Percentiles rank a stretch among this genome's conserved stretches.
phyloP scores from a whole-genome alignment of 1,284 basidiomycete species.

The Caloboletus inedulis region DNA sequence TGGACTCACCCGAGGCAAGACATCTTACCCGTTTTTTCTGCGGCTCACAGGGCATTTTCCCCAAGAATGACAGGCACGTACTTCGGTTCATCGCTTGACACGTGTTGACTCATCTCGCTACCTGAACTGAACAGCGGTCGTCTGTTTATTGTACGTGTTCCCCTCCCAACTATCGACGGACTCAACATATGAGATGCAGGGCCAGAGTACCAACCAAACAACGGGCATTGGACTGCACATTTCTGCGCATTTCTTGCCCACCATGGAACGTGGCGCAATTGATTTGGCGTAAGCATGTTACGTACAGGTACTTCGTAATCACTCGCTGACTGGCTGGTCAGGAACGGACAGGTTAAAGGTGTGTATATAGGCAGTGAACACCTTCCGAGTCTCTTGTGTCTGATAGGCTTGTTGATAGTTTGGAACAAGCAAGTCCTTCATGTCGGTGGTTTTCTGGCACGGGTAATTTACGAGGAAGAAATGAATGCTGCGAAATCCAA shows the following conservation, averaged over 20 bases:
- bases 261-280: conserved; percentile 92
- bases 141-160: conserved; percentile 66
- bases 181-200: conserved; percentile 37
- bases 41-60: conserved; percentile 12
- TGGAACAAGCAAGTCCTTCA: conserved; percentile 88
- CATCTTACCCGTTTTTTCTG: conserved; percentile 4
- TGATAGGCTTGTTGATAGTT: conserved; percentile 38
- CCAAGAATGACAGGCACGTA: conserved; percentile 8
- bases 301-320: not conserved
- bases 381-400: not conserved
- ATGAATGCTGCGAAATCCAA: conserved; percentile 43
- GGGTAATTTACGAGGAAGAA: conserved; percentile 86
- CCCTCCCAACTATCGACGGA: not conserved
- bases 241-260: conserved; percentile 90
- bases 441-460: conserved; percentile 81
- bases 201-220: conserved; percentile 87
- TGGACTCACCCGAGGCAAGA: not conserved
- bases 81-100: not conserved
- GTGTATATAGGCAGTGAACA: conserved; percentile 21
- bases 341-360: conserved; percentile 74
- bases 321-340: conserved; percentile 26
- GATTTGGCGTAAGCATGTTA: conserved; percentile 68
- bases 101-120: not conserved
- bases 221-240: conserved; percentile 91
- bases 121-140: conserved; percentile 25